A percentile compares a stretch with the other conserved stretches of the same genome.
Conservation (phyloP, 345 rosid genomes). For the Brassica juncea region DNA sequence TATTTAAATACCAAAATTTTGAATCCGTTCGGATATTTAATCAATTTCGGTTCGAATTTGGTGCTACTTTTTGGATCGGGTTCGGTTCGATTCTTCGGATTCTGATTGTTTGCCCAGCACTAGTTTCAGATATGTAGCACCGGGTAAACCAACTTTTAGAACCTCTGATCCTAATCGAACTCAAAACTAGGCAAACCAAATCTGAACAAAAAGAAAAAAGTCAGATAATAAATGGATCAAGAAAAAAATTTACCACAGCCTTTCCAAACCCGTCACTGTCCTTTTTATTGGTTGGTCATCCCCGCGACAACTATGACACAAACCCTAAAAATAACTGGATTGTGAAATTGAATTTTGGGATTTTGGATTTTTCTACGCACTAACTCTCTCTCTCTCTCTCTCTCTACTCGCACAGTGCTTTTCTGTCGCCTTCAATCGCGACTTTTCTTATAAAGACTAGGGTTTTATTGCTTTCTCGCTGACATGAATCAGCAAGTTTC, state of each 20-base stretch:
- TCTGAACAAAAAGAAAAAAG: too few relatives aligned
- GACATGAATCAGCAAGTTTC: conserved; percentile 58
- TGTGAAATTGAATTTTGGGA: background rate
- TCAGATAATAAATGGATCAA: too few relatives aligned
- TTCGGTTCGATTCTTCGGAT: too few relatives aligned
- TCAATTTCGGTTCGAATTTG: too few relatives aligned
- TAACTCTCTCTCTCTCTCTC: conserved; percentile 36
- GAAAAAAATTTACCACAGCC: background rate
- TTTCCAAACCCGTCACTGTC: background rate
- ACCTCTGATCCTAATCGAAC: too few relatives aligned
- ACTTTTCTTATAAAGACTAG: conserved; percentile 59
- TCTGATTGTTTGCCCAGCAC: too few relatives aligned
- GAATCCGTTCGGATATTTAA: too few relatives aligned
- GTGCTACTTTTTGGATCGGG: too few relatives aligned
- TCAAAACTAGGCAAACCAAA: too few relatives aligned
- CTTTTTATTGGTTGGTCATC: background rate
- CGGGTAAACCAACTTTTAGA: too few relatives aligned
- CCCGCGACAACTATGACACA: conserved; percentile 19
- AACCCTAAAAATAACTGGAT: conserved; percentile 14
- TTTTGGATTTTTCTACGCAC: conserved; percentile 31
- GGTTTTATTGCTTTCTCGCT: conserved; percentile 42
- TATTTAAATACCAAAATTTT: too few relatives aligned
- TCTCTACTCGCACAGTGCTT: conserved; percentile 55
- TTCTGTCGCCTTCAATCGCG: conserved; percentile 94
- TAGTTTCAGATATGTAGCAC: too few relatives aligned